phyloP scores from a whole-genome alignment of 371 early-diverging fungal genomes.

The Entomophthora muscae region DNA sequence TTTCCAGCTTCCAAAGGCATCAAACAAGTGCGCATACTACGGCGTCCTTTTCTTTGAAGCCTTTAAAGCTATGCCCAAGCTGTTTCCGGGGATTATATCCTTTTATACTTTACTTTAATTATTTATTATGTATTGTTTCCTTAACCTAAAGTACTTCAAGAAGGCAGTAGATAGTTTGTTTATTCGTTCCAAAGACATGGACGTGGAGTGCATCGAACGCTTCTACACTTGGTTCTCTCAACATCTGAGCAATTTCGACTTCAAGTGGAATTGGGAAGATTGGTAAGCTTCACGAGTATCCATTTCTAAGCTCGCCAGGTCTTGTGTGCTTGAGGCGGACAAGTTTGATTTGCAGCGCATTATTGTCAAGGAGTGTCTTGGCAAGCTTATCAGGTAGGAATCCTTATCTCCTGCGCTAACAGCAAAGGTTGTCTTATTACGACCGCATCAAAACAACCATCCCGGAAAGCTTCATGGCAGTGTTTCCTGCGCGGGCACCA shows the following conservation, averaged over 20 bases:
- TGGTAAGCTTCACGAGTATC: conserved; percentile 31
- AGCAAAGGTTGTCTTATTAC: conserved; percentile 53
- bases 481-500: conserved; percentile 49
- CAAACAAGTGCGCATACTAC: conserved; percentile 53
- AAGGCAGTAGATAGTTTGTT: conserved; percentile 35
- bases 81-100: conserved; percentile 45
- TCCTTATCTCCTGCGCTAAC: neutral
- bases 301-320: conserved; percentile 17
- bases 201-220: conserved; percentile 67
- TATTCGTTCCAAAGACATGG: conserved; percentile 45
- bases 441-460: conserved; percentile 65
- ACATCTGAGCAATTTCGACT: conserved; percentile 83
- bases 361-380: conserved; percentile 69
- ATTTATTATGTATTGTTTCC: neutral
- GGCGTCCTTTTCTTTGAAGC: conserved; percentile 63
- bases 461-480: conserved; percentile 36
- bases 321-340: conserved; percentile 21
- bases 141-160: conserved; percentile 12
- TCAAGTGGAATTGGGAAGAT: conserved; percentile 75
- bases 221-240: conserved; percentile 74
- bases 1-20: conserved; percentile 45
- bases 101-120: conserved; percentile 2
- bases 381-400: conserved; percentile 36
- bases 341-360: conserved; percentile 25
- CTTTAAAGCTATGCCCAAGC: conserved; percentile 45